Evolutionary conservation across 2,329 filamentous ascomycete species (phyloP).

Genomic region (Orbilia brochopaga): DNA sequence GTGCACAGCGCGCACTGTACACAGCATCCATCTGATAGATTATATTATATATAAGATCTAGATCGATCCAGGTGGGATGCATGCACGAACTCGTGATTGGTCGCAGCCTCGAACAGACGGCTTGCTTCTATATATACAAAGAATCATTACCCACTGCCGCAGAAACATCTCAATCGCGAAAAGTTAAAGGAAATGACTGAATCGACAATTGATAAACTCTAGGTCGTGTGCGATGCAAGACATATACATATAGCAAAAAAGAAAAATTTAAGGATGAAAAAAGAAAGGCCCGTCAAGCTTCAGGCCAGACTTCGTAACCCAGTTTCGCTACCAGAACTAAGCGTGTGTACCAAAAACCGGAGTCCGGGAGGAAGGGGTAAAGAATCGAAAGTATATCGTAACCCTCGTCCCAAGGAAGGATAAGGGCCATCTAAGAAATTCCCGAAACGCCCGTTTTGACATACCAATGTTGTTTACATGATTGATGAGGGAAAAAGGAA

Average conservation of each 20-base stretch:
- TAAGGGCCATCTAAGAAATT: conserved; percentile 39
- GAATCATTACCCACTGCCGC: conserved; percentile 24
- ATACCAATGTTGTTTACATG: conserved; percentile 43
- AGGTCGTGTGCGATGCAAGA: background rate
- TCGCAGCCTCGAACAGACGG: conserved; percentile 6
- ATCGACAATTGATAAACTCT: background rate
- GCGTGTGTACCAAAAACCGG: conserved; percentile 3
- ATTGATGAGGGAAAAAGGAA: conserved; percentile 8
- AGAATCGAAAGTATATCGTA: conserved; percentile 44
- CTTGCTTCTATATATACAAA: conserved; percentile 44
- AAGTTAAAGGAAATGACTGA: background rate
- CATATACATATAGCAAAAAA: background rate
- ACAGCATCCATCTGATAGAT: no score
- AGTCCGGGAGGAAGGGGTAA: conserved; percentile 22
- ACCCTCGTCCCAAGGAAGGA: conserved; percentile 13
- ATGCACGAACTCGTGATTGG: background rate
- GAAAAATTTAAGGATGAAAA: background rate
- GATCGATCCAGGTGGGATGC: no score
- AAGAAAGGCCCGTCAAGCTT: conserved; percentile 3
- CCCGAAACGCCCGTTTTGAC: conserved; percentile 44
- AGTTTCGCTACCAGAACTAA: background rate
- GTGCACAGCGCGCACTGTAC: no score
- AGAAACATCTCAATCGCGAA: conserved; percentile 5
- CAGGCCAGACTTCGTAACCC: background rate
- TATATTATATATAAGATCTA: no score